Evolutionary conservation across 192 early-diverging fungal genomes (phyloP), one percentile per base, ranked within the genome.

Genomic region (Umbelopsis isabellina): DNA sequence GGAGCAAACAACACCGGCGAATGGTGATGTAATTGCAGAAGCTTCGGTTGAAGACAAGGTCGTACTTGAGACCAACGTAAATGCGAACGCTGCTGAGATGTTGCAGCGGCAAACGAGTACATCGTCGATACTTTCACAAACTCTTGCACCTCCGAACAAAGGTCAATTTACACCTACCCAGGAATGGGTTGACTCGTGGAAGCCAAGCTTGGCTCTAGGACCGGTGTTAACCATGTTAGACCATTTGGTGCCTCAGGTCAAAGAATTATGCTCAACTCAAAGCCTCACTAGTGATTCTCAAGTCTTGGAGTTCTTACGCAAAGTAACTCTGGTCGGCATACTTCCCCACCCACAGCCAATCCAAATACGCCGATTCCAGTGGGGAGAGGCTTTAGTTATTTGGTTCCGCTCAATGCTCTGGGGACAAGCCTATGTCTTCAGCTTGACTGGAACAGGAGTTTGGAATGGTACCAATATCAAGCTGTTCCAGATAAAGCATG

Each of bases 341-440:
- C 52, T 80, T 27, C 79, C 82, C 15, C 79, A 79, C 20, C 72
- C 85, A 12, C 82, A 81, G 69, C 84, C 85, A 20, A 85, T 87
- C 20, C 75, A 82, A 53, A 83, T 88, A 21, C 84, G 84, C 67
- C 84, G 83, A 46, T 83, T 92, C 52, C 81, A 81, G 50, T 88
- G 89, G 76, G 80, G 83, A 52, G 86, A 84, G 46, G 88, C 87
- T 15, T 68, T 90, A 45, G 76, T 88, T 7, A 83, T 86, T n/a
- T 92, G 91, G 91, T 92, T 89, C 73, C 75, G 85, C 23, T 85
- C 84, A 58, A 69, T 91, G 35, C 73, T 92, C 45, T 91, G 90
- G 91, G 89, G 91, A 22, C 86, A 89, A 46, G 83, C 87, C 15
- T 92, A 91, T 71, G 67, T 87, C 22, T 81, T 86, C 0, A 82